Conservation (phyloP, 1,284 basidiomycete species). For the Ceratorhiza oryzae-sativae region DNA sequence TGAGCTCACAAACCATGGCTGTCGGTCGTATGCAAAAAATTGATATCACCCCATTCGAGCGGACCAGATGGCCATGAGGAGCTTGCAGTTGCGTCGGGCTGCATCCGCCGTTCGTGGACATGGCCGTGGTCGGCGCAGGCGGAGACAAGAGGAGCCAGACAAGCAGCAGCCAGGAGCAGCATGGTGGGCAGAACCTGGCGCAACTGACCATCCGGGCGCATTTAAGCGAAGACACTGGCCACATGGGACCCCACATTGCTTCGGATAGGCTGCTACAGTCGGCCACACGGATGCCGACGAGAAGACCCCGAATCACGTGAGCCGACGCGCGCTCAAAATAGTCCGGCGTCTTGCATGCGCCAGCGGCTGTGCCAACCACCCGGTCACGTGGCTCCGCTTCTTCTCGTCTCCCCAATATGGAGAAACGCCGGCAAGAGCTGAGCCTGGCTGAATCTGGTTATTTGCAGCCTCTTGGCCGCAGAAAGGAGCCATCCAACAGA, state of each 20-base stretch:
- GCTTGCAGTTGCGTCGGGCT: constrained; percentile 25
- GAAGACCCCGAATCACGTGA: too few species aligned
- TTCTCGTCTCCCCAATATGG: neutral
- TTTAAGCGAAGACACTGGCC: too few species aligned
- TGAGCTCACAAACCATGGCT: constrained; percentile 60
- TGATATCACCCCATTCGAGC: constrained; percentile 79
- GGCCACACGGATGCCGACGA: too few species aligned
- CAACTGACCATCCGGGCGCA: too few species aligned
- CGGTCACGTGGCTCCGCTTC: constrained; percentile 4
- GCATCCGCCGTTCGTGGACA: constrained; percentile 23
- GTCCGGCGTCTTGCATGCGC: too few species aligned
- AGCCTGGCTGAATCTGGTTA: neutral
- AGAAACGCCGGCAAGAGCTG: constrained; percentile 3
- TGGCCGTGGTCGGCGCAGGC: constrained; percentile 36
- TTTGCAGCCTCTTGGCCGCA: neutral
- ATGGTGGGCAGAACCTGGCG: neutral
- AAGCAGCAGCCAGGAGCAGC: constrained; percentile 5
- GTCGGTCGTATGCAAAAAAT: constrained; percentile 82
- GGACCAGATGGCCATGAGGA: constrained; percentile 49
- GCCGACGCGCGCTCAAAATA: too few species aligned
- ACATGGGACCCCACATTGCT: too few species aligned
- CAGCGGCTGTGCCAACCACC: neutral
- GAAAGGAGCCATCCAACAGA: neutral
- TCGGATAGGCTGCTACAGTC: too few species aligned
- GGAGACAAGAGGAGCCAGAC: constrained; percentile 6